Evolutionary conservation across 257 asterid genomes (phyloP).

Genomic region (Salvia rosmarinus): DNA sequence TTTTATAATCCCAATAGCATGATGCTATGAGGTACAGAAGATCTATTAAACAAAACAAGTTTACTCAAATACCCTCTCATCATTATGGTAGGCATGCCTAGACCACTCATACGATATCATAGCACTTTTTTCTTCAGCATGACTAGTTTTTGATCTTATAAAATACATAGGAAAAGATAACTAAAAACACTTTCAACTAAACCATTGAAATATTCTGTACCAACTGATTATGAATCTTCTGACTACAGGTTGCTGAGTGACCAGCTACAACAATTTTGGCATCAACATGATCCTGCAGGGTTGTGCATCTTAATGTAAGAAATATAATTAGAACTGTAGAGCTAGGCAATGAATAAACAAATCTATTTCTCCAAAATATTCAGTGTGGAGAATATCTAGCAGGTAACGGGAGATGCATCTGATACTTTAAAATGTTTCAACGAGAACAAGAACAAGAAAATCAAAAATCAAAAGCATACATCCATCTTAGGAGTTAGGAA

Average conservation of each 20-base stretch:
- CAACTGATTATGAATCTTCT: conserved; percentile 99
- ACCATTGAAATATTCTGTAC: conserved; percentile 44
- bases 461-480: background rate
- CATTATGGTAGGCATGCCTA: conserved; percentile 9
- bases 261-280: conserved; percentile 83
- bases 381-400: conserved; percentile 16
- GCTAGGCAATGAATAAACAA: conserved; percentile 8
- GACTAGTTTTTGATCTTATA: background rate
- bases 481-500: conserved; percentile 19
- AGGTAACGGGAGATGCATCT: conserved; percentile 8
- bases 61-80: conserved; percentile 8
- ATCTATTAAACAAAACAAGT: conserved; percentile 6
- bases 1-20: background rate
- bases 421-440: background rate
- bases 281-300: conserved; percentile 77
- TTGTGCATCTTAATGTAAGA: conserved; percentile 27
- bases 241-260: conserved; percentile 93
- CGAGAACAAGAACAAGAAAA: background rate
- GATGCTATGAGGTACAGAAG: conserved; percentile 17
- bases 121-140: conserved; percentile 25
- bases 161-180: background rate
- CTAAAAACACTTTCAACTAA: conserved; percentile 19
- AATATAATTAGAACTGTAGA: conserved; percentile 6
- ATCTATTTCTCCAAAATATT: conserved; percentile 20
- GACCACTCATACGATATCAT: background rate